Evolutionary conservation across 257 asterid genomes (phyloP), one percentile per base, ranked within the genome.

Genomic region (Solanum pinnatisectum): DNA sequence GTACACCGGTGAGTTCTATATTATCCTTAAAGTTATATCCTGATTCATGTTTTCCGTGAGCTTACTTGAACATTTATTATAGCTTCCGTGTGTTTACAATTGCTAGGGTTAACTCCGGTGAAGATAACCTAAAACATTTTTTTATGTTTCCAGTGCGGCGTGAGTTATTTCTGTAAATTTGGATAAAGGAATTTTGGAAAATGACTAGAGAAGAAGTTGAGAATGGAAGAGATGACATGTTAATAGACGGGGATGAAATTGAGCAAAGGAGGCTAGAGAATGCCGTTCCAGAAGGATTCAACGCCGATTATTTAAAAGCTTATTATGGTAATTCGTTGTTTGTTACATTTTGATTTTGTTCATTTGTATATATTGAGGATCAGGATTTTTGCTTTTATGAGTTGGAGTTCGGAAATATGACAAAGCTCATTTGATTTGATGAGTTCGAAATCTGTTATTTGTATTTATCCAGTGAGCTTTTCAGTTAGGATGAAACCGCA

Each of bases 221-320:
- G 40, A 91, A 87, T 74, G 95, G 84, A 83, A 83, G 90, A 39
- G 95, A 92, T 20, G 93, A 93, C 88, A 94, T 96, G 98, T 74
- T 52, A 86, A 94, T 95, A 44, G 98, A 95, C 73, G 93, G 93
- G 79, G 87, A 68, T 89, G 89, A 89, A 74, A 3, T 5, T 20
- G 82, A 74, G 82, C 30, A 36, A 74, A 36, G 49, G 82, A 20
- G 32, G 49, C 5, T 74, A 32, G 89, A 78, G 15, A 85, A 60
- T 63, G 91, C 89, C 32, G 82, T 89, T 70, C 93, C 91, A 15
- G 96, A 95, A 63, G 95, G 87, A 78, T 94, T 97, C 93, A 92
- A 95, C 73, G 86, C 90, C 44, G 90, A 96, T 90, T 95, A 93
- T 90, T 96, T 97, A 92, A 94, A 91, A 91, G 83, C 88, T 87